phyloP scores from a whole-genome alignment of 805 yeast genomes.

The Aciculoconidium aculeatum region DNA sequence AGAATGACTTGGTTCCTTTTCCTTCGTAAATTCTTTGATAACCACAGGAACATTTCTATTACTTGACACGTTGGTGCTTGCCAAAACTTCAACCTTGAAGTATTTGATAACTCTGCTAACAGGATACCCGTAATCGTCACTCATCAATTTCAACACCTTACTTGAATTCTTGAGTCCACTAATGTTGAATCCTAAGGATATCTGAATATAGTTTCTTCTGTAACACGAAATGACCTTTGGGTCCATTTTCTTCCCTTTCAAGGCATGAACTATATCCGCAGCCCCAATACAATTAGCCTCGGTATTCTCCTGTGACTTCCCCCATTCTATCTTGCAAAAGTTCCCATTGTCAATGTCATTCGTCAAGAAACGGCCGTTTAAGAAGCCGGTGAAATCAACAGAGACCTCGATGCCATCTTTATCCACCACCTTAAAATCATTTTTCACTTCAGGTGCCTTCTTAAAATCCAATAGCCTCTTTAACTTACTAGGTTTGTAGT shows the following conservation, averaged over 20 bases:
- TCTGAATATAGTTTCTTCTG: conserved; percentile 37
- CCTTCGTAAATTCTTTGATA: conserved; percentile 16
- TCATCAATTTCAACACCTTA: conserved; percentile 26
- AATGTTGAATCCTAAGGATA: conserved; percentile 25
- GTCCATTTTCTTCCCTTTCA: conserved; percentile 10
- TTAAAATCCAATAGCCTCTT: conserved; percentile 26
- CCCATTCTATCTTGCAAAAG: too few species aligned
- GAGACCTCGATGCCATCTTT: conserved; percentile 20
- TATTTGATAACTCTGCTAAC: conserved; percentile 32
- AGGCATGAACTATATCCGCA: too few species aligned
- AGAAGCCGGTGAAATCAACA: conserved; percentile 29
- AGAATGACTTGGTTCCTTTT: conserved; percentile 12
- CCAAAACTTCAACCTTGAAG: conserved; percentile 33
- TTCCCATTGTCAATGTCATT: conserved; percentile 36
- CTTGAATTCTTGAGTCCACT: conserved; percentile 18
- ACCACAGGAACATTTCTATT: conserved; percentile 26
- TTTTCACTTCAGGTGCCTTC: conserved; percentile 10
- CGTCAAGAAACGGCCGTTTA: conserved; percentile 38
- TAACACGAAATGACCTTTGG: conserved; percentile 42
- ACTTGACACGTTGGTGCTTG: conserved; percentile 27
- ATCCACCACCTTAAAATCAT: conserved; percentile 23
- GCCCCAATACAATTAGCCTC: too few species aligned
- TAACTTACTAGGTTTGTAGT: conserved; percentile 21
- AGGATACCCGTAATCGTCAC: conserved; percentile 31
- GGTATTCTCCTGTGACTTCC: too few species aligned